Conservation (phyloP, 2,329 filamentous ascomycete genomes). For the Dissoconium aciculare region DNA sequence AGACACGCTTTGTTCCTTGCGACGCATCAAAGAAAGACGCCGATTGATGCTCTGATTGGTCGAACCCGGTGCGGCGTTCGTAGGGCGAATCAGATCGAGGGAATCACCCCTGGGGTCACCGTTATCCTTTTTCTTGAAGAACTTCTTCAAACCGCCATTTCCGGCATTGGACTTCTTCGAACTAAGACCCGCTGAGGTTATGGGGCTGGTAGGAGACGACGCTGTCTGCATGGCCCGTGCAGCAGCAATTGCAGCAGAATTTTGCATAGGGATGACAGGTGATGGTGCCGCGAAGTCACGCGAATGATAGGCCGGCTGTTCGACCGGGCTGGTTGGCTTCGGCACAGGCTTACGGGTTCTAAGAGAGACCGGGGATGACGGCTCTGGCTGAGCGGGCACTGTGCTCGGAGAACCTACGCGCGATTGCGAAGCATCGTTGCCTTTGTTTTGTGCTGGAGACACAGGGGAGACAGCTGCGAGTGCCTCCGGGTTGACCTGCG, state of each 20-base stretch:
- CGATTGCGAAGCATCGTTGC: too few relatives aligned
- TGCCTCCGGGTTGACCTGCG: too few relatives aligned
- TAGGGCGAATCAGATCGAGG: constrained; percentile 37
- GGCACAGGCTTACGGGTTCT: not conserved
- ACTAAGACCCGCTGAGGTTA: constrained; percentile 4
- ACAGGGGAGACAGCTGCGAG: not conserved
- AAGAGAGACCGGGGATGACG: not conserved
- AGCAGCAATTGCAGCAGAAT: constrained; percentile 19
- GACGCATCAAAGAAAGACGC: constrained; percentile 29
- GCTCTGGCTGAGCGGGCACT: not conserved
- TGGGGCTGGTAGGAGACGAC: constrained; percentile 12
- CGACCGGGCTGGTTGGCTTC: constrained; percentile 15
- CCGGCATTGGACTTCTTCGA: constrained; percentile 29
- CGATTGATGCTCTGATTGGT: constrained; percentile 20
- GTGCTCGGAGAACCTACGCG: too few relatives aligned
- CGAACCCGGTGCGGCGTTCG: constrained; percentile 4
- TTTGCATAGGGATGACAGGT: constrained; percentile 17
- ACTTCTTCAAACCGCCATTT: constrained; percentile 42
- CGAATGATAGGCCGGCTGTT: constrained; percentile 31
- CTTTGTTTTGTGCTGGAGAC: not conserved
- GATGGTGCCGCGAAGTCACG: constrained; percentile 10
- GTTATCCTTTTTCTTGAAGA: constrained; percentile 48
- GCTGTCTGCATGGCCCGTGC: constrained; percentile 18
- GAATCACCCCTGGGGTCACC: constrained; percentile 14
- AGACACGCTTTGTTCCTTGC: constrained; percentile 16